Evolutionary conservation across 805 yeast genomes (phyloP), one percentile per base, ranked within the genome.

Genomic region (Komagataella mondaviorum): DNA sequence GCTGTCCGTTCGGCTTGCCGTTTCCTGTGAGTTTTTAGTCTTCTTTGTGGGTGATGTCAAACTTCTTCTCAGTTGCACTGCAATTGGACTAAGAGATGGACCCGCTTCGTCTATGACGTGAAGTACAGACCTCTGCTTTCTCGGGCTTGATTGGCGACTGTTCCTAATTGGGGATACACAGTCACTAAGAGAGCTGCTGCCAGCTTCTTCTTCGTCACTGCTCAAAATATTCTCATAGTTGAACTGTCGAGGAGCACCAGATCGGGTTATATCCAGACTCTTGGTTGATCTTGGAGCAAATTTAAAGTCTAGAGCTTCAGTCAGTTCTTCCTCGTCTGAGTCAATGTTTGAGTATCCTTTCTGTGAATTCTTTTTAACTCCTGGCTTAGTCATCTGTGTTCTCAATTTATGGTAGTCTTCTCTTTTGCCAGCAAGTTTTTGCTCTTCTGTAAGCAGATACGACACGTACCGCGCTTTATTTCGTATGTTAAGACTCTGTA

Each of bases 381-480:
- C 70, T 0, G 77, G 77, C 2, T 62, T 61, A 6, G 67, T 53
- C 76, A 76, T 71, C 23, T 70, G 73, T 10, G 64, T 57, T 48
- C 79, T 57, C 51, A 73, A 59, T 17, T 58, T 59, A 51, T 70
- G 71, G 55, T 71, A 72, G 49, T 69, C 68, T 3, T 65, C 57
- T 48, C 81, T 63, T 55, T 75, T 76, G 22, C 60, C 57, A 6
- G 55, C 57, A 51, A 78, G 61, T 30, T 68, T 60, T 1, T 58
- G 58, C 23, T 65, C 66, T 51, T 70, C 63, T 14, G 63, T 66
- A 36, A 64, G 54, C 47, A 61, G 62, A 49, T 55, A 61, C 51
- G 63, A 54, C 36, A 70, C 68, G 43, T 63, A 67, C 43, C 51
- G 61, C 4, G 72, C 67, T 56, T 71, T 74, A 46, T 58, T 59